Evolutionary conservation across 768 basidiomycete genomes (phyloP).

Genomic region (Cytidiella melzeri): DNA sequence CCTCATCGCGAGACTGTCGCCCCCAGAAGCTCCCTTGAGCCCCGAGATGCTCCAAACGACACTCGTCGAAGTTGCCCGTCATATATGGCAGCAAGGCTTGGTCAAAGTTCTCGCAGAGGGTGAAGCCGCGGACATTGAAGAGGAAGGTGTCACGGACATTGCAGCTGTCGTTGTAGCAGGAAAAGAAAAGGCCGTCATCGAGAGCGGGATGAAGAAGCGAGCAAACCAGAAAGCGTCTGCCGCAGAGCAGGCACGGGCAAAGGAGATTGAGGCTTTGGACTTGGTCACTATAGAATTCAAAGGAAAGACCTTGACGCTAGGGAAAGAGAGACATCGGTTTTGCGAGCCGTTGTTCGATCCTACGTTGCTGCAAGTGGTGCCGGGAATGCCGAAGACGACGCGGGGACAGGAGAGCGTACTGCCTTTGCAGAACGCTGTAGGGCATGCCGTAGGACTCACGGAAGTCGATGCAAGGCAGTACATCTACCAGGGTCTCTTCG

Average conservation of each 20-base stretch:
- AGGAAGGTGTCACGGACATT: slow-evolving; percentile 85
- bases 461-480: slow-evolving; percentile 65
- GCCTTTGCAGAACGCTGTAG: slow-evolving; percentile 64
- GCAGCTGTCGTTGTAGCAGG: slow-evolving; percentile 87
- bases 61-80: slow-evolving; percentile 58
- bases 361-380: slow-evolving; percentile 36
- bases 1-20: slow-evolving; percentile 52
- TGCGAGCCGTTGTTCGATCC: slow-evolving; percentile 89
- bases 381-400: slow-evolving; percentile 10
- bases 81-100: slow-evolving; percentile 58
- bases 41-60: slow-evolving; percentile 41
- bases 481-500: slow-evolving; percentile 73
- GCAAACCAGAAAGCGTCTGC: slow-evolving; percentile 65
- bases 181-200: slow-evolving; percentile 86
- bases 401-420: slow-evolving; percentile 2
- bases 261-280: slow-evolving; percentile 80
- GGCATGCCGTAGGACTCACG: slow-evolving; percentile 50
- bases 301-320: slow-evolving; percentile 65
- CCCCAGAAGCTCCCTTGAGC: slow-evolving; percentile 41
- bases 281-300: slow-evolving; percentile 72
- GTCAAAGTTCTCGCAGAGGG: slow-evolving; percentile 72
- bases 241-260: slow-evolving; percentile 73
- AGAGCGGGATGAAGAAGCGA: slow-evolving; percentile 76
- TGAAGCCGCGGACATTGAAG: slow-evolving; percentile 60
- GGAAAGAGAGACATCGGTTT: slow-evolving; percentile 85